Conservation (phyloP, 352 stramenopile genomes). For the Halophytophthora batemanensis region DNA sequence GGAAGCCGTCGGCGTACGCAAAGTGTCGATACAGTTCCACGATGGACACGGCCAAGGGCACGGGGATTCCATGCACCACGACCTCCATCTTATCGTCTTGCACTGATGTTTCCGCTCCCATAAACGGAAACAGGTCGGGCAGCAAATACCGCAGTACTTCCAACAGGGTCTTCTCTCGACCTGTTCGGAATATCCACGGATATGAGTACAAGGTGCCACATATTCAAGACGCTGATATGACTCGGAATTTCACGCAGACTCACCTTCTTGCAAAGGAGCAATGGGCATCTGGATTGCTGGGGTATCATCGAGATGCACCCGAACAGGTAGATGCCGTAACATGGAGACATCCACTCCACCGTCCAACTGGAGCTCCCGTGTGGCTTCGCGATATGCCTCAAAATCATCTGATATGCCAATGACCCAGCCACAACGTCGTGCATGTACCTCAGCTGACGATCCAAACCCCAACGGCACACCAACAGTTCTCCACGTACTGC, state of each 20-base stretch:
- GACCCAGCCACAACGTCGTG: too few species aligned
- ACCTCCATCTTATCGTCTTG: constrained; percentile 20
- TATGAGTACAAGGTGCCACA: too few species aligned
- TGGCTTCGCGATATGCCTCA: constrained; percentile 52
- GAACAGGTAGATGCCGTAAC: constrained; percentile 55
- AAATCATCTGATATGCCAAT: constrained; percentile 56
- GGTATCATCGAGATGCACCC: constrained; percentile 53
- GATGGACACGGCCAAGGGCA: constrained; percentile 50
- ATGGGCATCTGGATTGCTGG: constrained; percentile 75
- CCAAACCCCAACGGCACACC: background rate
- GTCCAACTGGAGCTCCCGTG: constrained; percentile 38
- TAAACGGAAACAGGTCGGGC: constrained; percentile 52
- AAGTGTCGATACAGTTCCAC: constrained; percentile 62
- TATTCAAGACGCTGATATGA: too few species aligned
- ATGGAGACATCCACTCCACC: constrained; percentile 29
- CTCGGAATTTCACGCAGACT: too few species aligned
- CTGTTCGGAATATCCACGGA: constrained; percentile 8
- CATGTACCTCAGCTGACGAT: background rate
- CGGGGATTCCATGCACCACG: constrained; percentile 55
- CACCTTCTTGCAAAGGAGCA: constrained; percentile 39
- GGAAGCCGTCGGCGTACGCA: constrained; percentile 72
- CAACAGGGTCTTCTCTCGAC: constrained; percentile 39
- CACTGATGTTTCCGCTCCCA: background rate
- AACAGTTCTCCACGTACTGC: constrained; percentile 37
- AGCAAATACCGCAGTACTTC: constrained; percentile 58